phyloP scores from a whole-genome alignment of 257 asterid genomes.

The Voacanga thouarsii region DNA sequence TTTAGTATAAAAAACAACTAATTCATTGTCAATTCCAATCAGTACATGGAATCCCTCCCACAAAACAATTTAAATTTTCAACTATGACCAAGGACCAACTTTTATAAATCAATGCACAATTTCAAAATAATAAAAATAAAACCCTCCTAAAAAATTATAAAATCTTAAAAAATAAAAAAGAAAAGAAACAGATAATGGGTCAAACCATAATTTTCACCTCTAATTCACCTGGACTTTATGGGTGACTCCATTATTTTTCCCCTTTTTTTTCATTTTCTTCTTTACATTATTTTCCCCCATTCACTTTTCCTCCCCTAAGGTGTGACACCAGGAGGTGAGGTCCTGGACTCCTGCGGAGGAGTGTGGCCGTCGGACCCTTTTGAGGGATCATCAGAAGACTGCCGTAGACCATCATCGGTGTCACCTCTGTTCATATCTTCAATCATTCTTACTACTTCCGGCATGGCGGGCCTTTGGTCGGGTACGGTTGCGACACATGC shows the following conservation, averaged over 20 bases:
- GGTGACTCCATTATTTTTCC: constrained; percentile 3
- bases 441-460: constrained; percentile 71
- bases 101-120: constrained; percentile 40
- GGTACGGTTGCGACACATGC: constrained; percentile 79
- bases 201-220: constrained; percentile 21
- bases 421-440: constrained; percentile 77
- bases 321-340: constrained; percentile 59
- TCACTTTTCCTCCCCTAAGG: constrained; percentile 29
- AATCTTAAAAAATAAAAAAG: not conserved
- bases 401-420: constrained; percentile 65
- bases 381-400: constrained; percentile 69
- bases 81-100: not conserved
- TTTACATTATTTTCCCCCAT: constrained; percentile 1
- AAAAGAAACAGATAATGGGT: constrained; percentile 11
- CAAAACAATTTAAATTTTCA: constrained; percentile 34
- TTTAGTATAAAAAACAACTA: not conserved
- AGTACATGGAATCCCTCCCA: constrained; percentile 27
- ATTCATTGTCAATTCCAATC: constrained; percentile 34
- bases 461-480: constrained; percentile 78
- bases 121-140: constrained; percentile 29
- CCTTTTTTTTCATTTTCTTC: not conserved
- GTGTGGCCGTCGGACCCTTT: constrained; percentile 81
- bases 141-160: not conserved
- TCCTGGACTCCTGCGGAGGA: constrained; percentile 61
- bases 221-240: constrained; percentile 3